These are phyloP conservation scores for Middelhovenomyces tepae DNA, from an alignment of 805 yeast genomes.

Conservation along the genomic window DNA sequence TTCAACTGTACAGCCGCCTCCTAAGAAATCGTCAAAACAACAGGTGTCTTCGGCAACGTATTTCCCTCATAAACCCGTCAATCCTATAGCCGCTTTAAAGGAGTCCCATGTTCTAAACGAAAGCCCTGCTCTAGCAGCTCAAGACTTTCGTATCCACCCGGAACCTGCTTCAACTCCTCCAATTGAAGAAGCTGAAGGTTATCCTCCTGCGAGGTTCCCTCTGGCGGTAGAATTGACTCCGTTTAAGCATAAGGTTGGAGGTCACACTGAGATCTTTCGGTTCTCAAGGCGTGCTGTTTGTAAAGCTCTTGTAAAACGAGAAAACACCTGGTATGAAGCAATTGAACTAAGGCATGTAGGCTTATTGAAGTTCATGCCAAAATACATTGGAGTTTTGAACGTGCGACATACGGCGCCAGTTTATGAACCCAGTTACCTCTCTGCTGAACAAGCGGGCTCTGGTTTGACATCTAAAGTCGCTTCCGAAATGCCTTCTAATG, in stretches of 20 bases:
- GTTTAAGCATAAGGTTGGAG: constrained; percentile 91
- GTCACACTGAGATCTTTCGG: constrained; percentile 93
- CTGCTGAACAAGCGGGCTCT: constrained; percentile 5
- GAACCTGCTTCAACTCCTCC: constrained; percentile 2
- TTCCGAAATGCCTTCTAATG: background rate
- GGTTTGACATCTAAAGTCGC: constrained; percentile 5
- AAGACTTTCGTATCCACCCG: constrained; percentile 1
- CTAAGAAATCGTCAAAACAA: constrained; percentile 5
- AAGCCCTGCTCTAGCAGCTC: background rate
- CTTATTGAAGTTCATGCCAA: constrained; percentile 79
- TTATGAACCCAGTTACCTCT: constrained; percentile 15
- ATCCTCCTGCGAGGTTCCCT: constrained; percentile 18
- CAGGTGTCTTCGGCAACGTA: constrained; percentile 26
- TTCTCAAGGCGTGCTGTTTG: constrained; percentile 90
- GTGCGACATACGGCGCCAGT: constrained; percentile 59
- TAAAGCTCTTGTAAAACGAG: constrained; percentile 84
- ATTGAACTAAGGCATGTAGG: constrained; percentile 73
- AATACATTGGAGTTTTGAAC: constrained; percentile 87
- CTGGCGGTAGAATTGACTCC: constrained; percentile 85
- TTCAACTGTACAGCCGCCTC: constrained; percentile 3
- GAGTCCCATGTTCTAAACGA: background rate
- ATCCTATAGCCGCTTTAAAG: background rate
- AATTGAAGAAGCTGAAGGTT: constrained; percentile 2
- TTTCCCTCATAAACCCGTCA: constrained; percentile 21
- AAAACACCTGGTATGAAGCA: constrained; percentile 84